Evolutionary conservation across 768 basidiomycete genomes (phyloP).

Genomic region (Tricholoma saponaceum): DNA sequence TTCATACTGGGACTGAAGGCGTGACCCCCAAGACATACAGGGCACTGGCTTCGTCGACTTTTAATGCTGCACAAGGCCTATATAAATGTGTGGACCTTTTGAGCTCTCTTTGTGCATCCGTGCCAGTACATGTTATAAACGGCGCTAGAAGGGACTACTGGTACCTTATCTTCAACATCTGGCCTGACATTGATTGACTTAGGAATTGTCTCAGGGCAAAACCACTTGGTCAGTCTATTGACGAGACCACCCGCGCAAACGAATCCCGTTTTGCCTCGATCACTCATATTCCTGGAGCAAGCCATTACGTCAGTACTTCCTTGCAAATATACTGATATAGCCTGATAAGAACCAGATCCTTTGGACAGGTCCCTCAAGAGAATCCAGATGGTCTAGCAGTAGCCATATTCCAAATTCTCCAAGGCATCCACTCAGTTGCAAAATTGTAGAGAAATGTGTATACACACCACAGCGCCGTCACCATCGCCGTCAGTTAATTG

Average conservation of each 20-base stretch:
- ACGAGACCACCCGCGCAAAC: too few relatives aligned
- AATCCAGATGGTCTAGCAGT: not conserved
- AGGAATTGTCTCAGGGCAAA: not conserved
- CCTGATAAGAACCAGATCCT: not conserved
- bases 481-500: too few relatives aligned
- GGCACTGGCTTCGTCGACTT: not conserved
- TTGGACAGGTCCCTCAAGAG: not conserved
- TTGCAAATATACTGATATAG: too few relatives aligned
- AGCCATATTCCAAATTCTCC: not conserved
- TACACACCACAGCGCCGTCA: too few relatives aligned
- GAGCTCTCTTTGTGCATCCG: not conserved
- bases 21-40: not conserved
- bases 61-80: not conserved
- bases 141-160: not conserved
- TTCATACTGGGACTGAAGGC: not conserved
- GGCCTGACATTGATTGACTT: not conserved
- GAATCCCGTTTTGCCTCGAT: too few relatives aligned
- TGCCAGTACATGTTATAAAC: not conserved
- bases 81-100: not conserved
- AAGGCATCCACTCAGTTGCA: not conserved
- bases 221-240: too few relatives aligned
- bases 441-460: too few relatives aligned
- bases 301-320: too few relatives aligned
- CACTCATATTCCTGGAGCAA: too few relatives aligned
- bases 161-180: not conserved